Conservation (phyloP, 1,139 yeast species). For the Taiozyma sp. region DNA sequence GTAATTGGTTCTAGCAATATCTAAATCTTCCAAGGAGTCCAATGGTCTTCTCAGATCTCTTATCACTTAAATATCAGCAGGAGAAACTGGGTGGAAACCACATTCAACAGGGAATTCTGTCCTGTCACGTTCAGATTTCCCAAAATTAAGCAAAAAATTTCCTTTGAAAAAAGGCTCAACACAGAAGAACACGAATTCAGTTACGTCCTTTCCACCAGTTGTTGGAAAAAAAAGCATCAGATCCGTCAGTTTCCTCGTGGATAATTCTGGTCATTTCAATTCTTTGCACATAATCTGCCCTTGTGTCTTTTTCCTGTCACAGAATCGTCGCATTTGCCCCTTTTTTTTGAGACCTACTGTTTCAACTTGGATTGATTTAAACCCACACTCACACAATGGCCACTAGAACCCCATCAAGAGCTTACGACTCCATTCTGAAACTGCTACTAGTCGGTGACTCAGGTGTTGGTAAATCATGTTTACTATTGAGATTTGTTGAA, state of each 20-base stretch:
- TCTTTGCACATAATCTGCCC: background rate
- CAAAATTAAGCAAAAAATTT: background rate
- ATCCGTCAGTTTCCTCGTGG: background rate
- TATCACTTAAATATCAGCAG: background rate
- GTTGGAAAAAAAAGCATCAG: background rate
- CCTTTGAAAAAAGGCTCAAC: background rate
- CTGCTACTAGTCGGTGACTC: constrained; percentile 94
- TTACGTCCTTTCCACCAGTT: background rate
- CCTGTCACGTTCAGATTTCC: background rate
- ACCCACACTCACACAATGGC: constrained; percentile 32
- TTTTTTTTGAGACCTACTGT: background rate
- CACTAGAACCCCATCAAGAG: constrained; percentile 64
- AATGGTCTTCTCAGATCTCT: background rate
- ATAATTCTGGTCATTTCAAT: background rate
- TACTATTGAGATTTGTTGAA: constrained; percentile 89
- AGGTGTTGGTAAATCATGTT: constrained; percentile 96
- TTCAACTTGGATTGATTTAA: background rate
- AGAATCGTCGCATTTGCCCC: background rate
- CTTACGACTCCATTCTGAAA: constrained; percentile 93
- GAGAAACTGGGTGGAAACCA: background rate
- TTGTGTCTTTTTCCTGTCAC: background rate
- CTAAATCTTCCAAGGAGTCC: too few relatives aligned
- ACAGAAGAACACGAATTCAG: background rate
- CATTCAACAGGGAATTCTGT: background rate
- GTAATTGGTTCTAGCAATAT: background rate